phyloP scores from a whole-genome alignment of 441 rosid species.

The Erysimum pusillum region DNA sequence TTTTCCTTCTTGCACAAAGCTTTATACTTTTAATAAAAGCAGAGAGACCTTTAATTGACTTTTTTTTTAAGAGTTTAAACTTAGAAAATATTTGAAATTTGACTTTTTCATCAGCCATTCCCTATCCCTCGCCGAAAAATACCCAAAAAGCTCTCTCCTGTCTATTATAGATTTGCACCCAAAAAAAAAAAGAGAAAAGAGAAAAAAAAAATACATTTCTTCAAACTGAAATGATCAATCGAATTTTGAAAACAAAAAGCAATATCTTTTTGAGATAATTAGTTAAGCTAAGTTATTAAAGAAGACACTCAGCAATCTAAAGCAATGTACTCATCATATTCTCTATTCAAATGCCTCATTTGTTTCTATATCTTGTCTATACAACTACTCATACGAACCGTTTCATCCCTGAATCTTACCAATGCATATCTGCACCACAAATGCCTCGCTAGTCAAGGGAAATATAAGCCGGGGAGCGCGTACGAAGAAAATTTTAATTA shows the following conservation, averaged over 20 bases:
- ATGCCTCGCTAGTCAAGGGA: constrained; percentile 6
- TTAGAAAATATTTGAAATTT: background rate
- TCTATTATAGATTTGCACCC: too few relatives aligned
- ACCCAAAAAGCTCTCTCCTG: background rate
- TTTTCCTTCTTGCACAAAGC: background rate
- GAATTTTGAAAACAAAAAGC: background rate
- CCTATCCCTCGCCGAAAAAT: background rate
- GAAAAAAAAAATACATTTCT: background rate
- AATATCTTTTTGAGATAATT: background rate
- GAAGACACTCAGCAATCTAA: background rate
- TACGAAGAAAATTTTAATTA: constrained; percentile 51
- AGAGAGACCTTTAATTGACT: background rate
- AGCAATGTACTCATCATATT: background rate
- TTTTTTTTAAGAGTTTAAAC: background rate
- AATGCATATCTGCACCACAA: constrained; percentile 21
- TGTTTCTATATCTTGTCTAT: constrained; percentile 1
- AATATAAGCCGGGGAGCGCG: background rate
- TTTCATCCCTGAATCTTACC: constrained; percentile 6
- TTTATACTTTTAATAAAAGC: too few relatives aligned
- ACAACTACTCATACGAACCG: background rate
- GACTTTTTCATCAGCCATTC: constrained; percentile 3
- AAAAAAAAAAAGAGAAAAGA: too few relatives aligned
- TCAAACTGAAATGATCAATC: background rate
- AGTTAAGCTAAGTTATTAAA: background rate
- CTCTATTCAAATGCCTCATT: background rate